Base-by-base conservation (phyloP, 306 rosid species). In the Vachellia pachyceras region DNA sequence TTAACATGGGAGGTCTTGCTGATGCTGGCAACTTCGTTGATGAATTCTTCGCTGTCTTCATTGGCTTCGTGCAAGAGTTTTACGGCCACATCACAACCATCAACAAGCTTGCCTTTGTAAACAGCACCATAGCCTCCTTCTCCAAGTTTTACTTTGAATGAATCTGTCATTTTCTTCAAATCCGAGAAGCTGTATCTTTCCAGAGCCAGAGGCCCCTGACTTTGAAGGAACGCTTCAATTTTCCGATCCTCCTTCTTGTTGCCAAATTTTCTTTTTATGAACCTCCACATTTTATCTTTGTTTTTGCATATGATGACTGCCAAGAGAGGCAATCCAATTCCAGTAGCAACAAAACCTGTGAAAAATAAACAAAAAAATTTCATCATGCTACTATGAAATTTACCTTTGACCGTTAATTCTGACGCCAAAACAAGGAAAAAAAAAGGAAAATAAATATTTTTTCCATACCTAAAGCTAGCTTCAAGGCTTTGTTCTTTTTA, bases 1-100 rank as follows among this genome's bases (percentile, higher is more conserved):
- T 86, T 86, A 10, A 82, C 80, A 35, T 86, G 89, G 1, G 84
- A 86, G 61, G 89, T 86, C 73, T 77, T 80, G 5, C 87, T 35
- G 22, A 86, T 86, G 75, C 78, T 83, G 0, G 79, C 82, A 13
- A 86, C 86, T 61, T 86, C 84, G 0, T 86, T 86, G n/a, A 86
- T 40, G 52, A 86, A 82, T 11, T 79, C 86, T 73, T 86, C 77
- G 10, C 89, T 77, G 20, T 79, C 60, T 4, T 50, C 80, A 64
- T 36, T 66, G 39, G 81, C 68, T 47, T 33, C 73, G 12, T 79
- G 77, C 5, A 79, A 33, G 33, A 86, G 37, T 70, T 86, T 86
- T 25, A 79, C 84, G 0, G 89, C 89, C 9, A 86, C 71, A 3
- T 2, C 15, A 17, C 77, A 15, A 4, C 82, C 82, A 33, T 46